Conservation (phyloP, 768 basidiomycete genomes). For the Rhizopogon vinicolor region DNA sequence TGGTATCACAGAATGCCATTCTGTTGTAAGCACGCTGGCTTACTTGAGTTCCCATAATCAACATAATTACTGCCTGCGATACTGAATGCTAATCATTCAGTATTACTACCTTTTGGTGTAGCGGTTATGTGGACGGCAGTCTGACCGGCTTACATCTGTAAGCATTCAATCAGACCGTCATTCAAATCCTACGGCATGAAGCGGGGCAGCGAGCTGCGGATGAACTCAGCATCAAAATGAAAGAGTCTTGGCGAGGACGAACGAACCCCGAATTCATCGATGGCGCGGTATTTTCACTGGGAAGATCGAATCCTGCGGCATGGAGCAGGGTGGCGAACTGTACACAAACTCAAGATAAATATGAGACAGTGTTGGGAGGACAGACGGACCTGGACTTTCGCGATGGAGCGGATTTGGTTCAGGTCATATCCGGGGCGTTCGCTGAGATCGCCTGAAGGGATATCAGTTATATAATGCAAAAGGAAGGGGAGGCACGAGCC, state of each 20-base stretch:
- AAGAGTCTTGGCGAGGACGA: background rate
- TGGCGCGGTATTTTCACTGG: conserved; percentile 37
- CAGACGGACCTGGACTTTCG: conserved; percentile 73
- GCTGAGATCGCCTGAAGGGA: conserved; percentile 62
- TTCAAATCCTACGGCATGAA: conserved; percentile 63
- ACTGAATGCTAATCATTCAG: no score
- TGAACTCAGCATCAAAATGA: background rate
- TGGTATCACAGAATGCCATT: background rate
- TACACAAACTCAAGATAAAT: background rate
- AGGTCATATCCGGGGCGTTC: conserved; percentile 80
- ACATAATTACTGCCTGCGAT: no score
- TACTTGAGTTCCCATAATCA: no score
- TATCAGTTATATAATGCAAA: background rate
- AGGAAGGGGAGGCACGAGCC: conserved; percentile 32
- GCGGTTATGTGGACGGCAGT: no score
- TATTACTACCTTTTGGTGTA: no score
- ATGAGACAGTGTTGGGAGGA: background rate
- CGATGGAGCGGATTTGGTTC: conserved; percentile 75
- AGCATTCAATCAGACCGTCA: conserved; percentile 9
- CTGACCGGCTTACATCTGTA: no score
- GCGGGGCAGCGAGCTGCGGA: conserved; percentile 57
- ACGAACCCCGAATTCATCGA: conserved; percentile 81
- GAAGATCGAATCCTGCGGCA: conserved; percentile 54
- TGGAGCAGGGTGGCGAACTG: conserved; percentile 72
- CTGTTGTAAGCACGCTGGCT: no score